These are phyloP conservation scores for Suhomyces bribrorum DNA, from an alignment of 1,139 yeast species.

Conservation along the genomic window DNA sequence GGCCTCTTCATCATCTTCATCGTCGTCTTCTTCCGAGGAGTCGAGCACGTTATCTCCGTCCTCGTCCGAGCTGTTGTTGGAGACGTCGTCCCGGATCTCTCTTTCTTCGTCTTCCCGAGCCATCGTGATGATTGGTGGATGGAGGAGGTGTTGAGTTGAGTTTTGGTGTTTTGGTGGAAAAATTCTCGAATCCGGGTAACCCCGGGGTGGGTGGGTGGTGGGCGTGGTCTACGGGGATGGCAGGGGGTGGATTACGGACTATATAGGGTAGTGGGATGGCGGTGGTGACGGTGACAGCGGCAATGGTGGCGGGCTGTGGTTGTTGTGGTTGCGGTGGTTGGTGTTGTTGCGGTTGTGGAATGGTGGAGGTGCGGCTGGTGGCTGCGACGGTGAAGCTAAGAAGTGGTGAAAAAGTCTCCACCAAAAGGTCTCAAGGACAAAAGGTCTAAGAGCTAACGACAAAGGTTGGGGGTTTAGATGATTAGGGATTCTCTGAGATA, in stretches of 20 bases:
- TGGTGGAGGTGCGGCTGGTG: neutral
- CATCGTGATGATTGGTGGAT: slow-evolving; percentile 13
- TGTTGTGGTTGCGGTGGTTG: neutral
- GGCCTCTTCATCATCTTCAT: slow-evolving; percentile 77
- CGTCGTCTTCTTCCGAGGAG: slow-evolving; percentile 75
- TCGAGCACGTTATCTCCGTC: slow-evolving; percentile 55
- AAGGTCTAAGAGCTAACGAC: too few species aligned
- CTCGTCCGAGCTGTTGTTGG: slow-evolving; percentile 33
- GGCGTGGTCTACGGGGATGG: too few species aligned
- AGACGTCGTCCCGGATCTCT: slow-evolving; percentile 38
- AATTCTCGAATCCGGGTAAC: slow-evolving; percentile 13
- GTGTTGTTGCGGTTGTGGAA: neutral
- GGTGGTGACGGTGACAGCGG: neutral
- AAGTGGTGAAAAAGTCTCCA: too few species aligned
- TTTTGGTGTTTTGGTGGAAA: slow-evolving; percentile 11
- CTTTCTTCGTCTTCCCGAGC: slow-evolving; percentile 34
- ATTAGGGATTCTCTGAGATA: too few species aligned
- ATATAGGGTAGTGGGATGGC: neutral
- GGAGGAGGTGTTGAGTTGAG: neutral
- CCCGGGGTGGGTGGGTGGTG: neutral
- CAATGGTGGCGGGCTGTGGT: neutral
- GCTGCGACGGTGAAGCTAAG: neutral
- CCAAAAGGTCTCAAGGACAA: too few species aligned
- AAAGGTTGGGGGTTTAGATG: too few species aligned
- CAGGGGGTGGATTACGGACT: neutral